Percentiles rank a stretch among this genome's conserved stretches.
phyloP scores from a whole-genome alignment of 1,139 yeast species.

The Scheffersomyces stambukii region DNA sequence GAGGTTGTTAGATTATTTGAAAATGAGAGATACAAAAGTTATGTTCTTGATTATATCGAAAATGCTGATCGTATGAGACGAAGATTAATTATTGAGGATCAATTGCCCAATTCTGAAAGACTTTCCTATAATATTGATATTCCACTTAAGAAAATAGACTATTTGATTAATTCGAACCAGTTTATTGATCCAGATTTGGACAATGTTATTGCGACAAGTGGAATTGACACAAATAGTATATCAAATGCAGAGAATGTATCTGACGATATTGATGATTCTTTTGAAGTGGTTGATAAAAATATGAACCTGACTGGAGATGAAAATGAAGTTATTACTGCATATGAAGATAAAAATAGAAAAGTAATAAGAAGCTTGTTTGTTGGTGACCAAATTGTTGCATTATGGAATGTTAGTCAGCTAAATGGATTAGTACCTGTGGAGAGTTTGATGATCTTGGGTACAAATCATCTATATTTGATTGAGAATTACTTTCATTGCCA shows the following conservation, averaged over 20 bases:
- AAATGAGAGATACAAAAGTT: constrained; percentile 20
- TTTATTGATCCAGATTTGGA: too few species aligned
- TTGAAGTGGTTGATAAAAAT: constrained; percentile 25
- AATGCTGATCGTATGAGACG: constrained; percentile 63
- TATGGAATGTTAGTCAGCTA: constrained; percentile 75
- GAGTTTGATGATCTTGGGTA: constrained; percentile 68
- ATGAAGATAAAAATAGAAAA: constrained; percentile 70
- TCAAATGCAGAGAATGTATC: constrained; percentile 14
- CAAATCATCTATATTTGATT: constrained; percentile 58
- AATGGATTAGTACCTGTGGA: constrained; percentile 71
- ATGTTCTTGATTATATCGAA: constrained; percentile 62
- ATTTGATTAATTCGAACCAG: constrained; percentile 2
- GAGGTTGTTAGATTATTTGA: constrained; percentile 39
- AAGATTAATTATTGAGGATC: constrained; percentile 51
- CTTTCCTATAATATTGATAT: constrained; percentile 36
- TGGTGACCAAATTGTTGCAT: constrained; percentile 64
- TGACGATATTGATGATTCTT: constrained; percentile 23
- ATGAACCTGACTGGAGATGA: constrained; percentile 33
- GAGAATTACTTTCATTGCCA: constrained; percentile 62
- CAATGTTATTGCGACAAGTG: too few species aligned
- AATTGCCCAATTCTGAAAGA: constrained; percentile 40
- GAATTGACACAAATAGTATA: constrained; percentile 24
- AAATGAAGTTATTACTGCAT: constrained; percentile 18
- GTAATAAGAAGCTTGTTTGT: constrained; percentile 62
- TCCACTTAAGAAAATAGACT: constrained; percentile 28